Base-by-base conservation (phyloP, 139 green algal species). In the Picochlorum sp. region DNA sequence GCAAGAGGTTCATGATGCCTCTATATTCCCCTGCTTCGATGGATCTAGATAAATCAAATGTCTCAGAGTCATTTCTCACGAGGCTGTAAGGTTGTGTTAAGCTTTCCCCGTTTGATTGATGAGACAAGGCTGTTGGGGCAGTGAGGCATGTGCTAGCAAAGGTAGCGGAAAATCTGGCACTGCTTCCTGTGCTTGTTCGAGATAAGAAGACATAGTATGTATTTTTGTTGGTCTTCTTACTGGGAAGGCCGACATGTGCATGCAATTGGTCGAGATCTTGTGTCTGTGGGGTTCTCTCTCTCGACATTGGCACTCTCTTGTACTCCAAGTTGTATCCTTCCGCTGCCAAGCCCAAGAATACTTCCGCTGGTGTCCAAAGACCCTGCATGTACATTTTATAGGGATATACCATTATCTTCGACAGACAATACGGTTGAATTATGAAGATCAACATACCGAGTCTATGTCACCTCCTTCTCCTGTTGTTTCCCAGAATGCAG, bases 231-330 rank as follows among this genome's bases (percentile, higher is more conserved):
- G 23, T 41, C 2, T 64, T 62, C 67, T 72, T 65, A 37, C 46
- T 69, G 21, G n/a, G 20, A 15, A 23, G n/a, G 34, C 64, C 37
- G 59, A 90, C 70, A 71, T 86, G 80, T 6, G 44, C 28, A 49
- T 85, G 69, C 61, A 96, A 74, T 18, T 79, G 73, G 58, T 86
- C 74, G 46, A 96, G 62, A 77, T 96, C 89, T 0, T 62, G 61
- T 2, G 88, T 75, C 61, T 84, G 74, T 9, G 88, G 86, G 3
- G 84, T 95, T 73, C 89, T 80, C 68, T 95, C 85, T 7, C 89
- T 77, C 4, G 88, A 95, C 30, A 96, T 76, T 7, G 89, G 89
- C 37, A 94, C 80, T 49, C 89, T 75, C 26, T 74, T 62, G 79
- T 94, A 94, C 9, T 62, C 66, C 2, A 92, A 28, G 14, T 78